Evolutionary conservation across 768 basidiomycete species (phyloP), one percentile per base, ranked within the genome.

Genomic region (Sistotremastrum suecicum): DNA sequence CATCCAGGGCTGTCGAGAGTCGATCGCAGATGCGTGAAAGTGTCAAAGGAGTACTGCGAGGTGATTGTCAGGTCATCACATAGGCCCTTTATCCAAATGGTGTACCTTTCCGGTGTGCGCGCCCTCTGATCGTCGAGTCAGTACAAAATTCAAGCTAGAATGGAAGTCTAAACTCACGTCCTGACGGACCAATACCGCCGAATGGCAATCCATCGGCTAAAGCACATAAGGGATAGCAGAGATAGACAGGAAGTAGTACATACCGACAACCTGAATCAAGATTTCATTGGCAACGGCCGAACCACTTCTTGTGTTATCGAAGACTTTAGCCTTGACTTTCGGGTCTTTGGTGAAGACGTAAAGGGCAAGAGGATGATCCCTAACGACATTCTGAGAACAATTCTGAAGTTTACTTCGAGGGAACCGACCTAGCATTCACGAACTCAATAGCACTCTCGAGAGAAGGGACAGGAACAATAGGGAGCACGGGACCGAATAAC

Each of bases 401-500:
- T 28, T 40, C 6, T 50, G 43, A 39, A 44, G n/a, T 3, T 5
- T 3, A 35, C 28, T 37, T 5, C 30, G 20, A 28, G 7, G 33
- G 28, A 12, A 12, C 54, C n/a, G 7, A 54, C 54, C 49, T 32
- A 10, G 41, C 30, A 34, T 54, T 56, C 10, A 58, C 51, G 39
- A 47, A 55, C 9, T 48, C 41, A 11, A 59, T 47, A 0, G 57
- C 58, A 4, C 50, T 44, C 11, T 58, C 47, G 8, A 56, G 5
- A 31, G 37, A 34, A 2, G 34, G 42, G 11, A 57, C 50, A 9
- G 60, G 51, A 8, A 63, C 42, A 46, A 64, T 53, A 7, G 61
- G 60, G 3, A 64, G 48, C 12, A 65, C 39, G 4, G 63, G 63
- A 4, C 61, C 63, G 43, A 65, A 65, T 35, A 65, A 52, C 49